phyloP scores from a whole-genome alignment of 768 basidiomycete species.

The Neoboletus brunneissimus region DNA sequence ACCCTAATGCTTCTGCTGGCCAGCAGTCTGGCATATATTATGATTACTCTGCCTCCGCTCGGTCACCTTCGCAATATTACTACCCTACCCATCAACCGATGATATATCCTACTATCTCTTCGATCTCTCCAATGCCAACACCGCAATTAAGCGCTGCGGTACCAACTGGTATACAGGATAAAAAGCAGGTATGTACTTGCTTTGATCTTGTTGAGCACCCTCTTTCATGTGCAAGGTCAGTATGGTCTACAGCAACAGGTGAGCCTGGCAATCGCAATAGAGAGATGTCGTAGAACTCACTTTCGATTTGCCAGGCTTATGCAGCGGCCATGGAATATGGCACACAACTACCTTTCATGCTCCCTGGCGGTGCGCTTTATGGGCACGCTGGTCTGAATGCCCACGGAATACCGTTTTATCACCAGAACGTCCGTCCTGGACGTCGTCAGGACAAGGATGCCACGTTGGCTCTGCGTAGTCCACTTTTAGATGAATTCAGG shows the following conservation, averaged over 20 bases:
- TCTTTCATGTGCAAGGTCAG: slow-evolving; percentile 25
- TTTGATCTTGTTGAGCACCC: slow-evolving; percentile 1
- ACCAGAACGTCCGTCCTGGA: slow-evolving; percentile 40
- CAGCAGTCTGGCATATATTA: slow-evolving; percentile 57
- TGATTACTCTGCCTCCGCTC: slow-evolving; percentile 49
- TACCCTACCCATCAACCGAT: slow-evolving; percentile 57
- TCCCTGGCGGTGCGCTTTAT: slow-evolving; percentile 45
- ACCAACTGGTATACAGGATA: slow-evolving; percentile 44
- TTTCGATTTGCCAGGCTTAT: slow-evolving; percentile 36
- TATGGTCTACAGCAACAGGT: slow-evolving; percentile 50
- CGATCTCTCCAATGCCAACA: slow-evolving; percentile 54
- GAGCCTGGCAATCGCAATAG: slow-evolving; percentile 18
- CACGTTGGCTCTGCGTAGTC: slow-evolving; percentile 53
- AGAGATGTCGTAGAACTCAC: not conserved
- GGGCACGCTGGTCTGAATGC: slow-evolving; percentile 36
- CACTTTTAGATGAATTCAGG: slow-evolving; percentile 82
- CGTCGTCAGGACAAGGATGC: slow-evolving; percentile 45
- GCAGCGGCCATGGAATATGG: slow-evolving; percentile 47
- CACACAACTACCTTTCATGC: slow-evolving; percentile 43
- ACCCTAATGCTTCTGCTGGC: slow-evolving; percentile 40
- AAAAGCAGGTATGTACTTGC: slow-evolving; percentile 53
- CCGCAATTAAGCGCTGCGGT: slow-evolving; percentile 43
- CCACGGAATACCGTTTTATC: slow-evolving; percentile 35
- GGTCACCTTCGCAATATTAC: slow-evolving; percentile 58
- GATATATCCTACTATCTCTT: slow-evolving; percentile 52